These are phyloP conservation scores for Ceratocystiopsis sp. DNA, from an alignment of 2,329 filamentous ascomycete species.

Conservation along the genomic window DNA sequence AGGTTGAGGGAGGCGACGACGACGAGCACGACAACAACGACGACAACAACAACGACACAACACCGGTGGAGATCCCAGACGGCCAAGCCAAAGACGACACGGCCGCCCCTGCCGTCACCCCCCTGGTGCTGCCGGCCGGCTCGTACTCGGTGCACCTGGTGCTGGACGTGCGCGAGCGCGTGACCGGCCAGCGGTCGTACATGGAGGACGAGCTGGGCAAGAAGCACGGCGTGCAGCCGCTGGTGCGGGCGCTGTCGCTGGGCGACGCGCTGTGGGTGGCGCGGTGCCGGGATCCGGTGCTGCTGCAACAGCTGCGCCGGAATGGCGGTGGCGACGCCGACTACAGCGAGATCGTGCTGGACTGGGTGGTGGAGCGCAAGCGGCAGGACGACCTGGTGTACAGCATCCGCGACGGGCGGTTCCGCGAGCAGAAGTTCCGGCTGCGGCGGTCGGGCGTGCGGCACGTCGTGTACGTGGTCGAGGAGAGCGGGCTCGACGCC, in stretches of 20 bases:
- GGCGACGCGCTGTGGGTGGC: slow-evolving; percentile 71
- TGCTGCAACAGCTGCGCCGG: slow-evolving; percentile 35
- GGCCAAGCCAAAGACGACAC: slow-evolving; percentile 10
- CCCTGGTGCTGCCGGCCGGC: slow-evolving; percentile 44
- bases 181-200: slow-evolving; percentile 59
- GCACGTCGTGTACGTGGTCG: slow-evolving; percentile 64
- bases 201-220: slow-evolving; percentile 56
- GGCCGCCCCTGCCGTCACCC: slow-evolving; percentile 31
- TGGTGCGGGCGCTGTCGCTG: slow-evolving; percentile 52
- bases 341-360: slow-evolving; percentile 50
- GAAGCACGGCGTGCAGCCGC: slow-evolving; percentile 40
- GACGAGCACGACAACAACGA: too few species aligned
- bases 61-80: slow-evolving; percentile 4
- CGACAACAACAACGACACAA: too few species aligned
- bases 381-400: slow-evolving; percentile 62
- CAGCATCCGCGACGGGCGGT: slow-evolving; percentile 69
- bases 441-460: slow-evolving; percentile 54
- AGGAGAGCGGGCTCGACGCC: slow-evolving; percentile 48
- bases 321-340: slow-evolving; percentile 24
- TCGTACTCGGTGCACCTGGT: slow-evolving; percentile 57
- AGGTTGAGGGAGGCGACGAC: background rate
- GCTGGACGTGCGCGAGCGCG: slow-evolving; percentile 54
- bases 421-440: slow-evolving; percentile 73
- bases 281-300: slow-evolving; percentile 43
- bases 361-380: slow-evolving; percentile 71